phyloP scores from a whole-genome alignment of 139 green algal genomes.

The Astrephomene gubernaculifera region DNA sequence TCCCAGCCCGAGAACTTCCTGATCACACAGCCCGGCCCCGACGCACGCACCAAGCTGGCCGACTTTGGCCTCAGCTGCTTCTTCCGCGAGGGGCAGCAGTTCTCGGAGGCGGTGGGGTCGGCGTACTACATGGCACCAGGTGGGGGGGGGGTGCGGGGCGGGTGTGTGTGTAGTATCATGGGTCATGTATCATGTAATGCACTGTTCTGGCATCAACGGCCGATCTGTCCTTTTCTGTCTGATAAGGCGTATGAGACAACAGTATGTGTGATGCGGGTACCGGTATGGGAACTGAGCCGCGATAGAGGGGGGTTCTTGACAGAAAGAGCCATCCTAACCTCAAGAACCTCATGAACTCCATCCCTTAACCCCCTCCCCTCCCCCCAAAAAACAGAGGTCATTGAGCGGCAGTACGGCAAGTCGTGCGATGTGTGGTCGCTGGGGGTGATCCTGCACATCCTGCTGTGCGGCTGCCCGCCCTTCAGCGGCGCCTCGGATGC shows the following conservation, averaged over 20 bases:
- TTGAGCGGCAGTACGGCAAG: slow-evolving; percentile 35
- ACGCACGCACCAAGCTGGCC: slow-evolving; percentile 48
- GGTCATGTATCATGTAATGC: too few species aligned
- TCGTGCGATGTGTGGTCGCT: slow-evolving; percentile 48
- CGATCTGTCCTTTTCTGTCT: too few species aligned
- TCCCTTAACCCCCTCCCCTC: neutral
- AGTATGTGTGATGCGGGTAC: too few species aligned
- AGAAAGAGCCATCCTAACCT: too few species aligned
- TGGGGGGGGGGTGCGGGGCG: neutral
- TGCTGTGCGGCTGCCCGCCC: slow-evolving; percentile 48
- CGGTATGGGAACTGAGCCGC: too few species aligned
- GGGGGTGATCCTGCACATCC: slow-evolving; percentile 57
- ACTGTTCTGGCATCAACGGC: too few species aligned
- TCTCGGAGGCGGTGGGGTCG: slow-evolving; percentile 7
- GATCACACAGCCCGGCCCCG: slow-evolving; percentile 18
- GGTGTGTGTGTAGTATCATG: too few species aligned
- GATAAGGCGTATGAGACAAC: too few species aligned
- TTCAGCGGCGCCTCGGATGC: slow-evolving; percentile 44
- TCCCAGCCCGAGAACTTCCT: slow-evolving; percentile 53
- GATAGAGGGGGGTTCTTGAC: too few species aligned
- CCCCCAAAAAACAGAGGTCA: neutral
- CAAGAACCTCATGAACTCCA: too few species aligned
- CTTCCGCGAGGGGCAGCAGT: neutral
- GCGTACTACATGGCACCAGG: slow-evolving; percentile 41
- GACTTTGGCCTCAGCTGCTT: slow-evolving; percentile 58